These are phyloP conservation scores for Lachnum nothofagi DNA, from an alignment of 2,329 filamentous ascomycete species.

Conservation along the genomic window DNA sequence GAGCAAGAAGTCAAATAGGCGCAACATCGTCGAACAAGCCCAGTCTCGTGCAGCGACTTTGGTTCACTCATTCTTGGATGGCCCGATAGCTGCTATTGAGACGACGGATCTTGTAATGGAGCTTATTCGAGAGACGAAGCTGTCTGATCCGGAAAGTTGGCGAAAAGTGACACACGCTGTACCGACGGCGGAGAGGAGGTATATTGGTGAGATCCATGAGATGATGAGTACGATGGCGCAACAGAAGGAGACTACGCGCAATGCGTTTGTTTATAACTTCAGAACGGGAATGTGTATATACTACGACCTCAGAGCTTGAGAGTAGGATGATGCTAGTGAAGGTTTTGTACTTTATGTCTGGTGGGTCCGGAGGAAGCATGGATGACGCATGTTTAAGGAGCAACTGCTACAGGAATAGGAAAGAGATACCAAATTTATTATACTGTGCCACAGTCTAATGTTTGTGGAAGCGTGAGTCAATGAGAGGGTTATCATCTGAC, in stretches of 20 bases:
- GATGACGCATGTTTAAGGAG: too few species aligned
- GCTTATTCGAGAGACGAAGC: constrained; percentile 64
- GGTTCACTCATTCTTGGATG: constrained; percentile 65
- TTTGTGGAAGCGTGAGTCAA: too few species aligned
- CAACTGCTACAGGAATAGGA: too few species aligned
- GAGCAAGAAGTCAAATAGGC: constrained; percentile 87
- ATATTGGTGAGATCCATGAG: constrained; percentile 76
- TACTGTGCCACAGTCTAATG: too few species aligned
- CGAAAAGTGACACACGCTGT: constrained; percentile 72
- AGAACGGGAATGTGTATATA: constrained; percentile 77
- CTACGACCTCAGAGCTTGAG: constrained; percentile 62
- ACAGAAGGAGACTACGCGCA: constrained; percentile 53
- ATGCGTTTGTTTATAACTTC: constrained; percentile 90
- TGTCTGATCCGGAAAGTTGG: constrained; percentile 82
- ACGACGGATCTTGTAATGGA: constrained; percentile 79
- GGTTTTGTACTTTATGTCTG: background rate
- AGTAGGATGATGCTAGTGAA: background rate
- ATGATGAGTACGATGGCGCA: constrained; percentile 61
- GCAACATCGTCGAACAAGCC: constrained; percentile 77
- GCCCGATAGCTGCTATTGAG: constrained; percentile 82
- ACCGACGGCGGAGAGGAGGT: constrained; percentile 71
- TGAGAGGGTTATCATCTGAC: too few species aligned
- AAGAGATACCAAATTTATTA: too few species aligned
- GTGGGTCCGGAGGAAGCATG: too few species aligned
- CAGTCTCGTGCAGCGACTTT: constrained; percentile 55